A percentile compares a stretch with the other conserved stretches of the same genome.
These are phyloP conservation scores for Aspergillus quadricinctus DNA, from an alignment of 2,329 filamentous ascomycete species.

Conservation along the genomic window DNA sequence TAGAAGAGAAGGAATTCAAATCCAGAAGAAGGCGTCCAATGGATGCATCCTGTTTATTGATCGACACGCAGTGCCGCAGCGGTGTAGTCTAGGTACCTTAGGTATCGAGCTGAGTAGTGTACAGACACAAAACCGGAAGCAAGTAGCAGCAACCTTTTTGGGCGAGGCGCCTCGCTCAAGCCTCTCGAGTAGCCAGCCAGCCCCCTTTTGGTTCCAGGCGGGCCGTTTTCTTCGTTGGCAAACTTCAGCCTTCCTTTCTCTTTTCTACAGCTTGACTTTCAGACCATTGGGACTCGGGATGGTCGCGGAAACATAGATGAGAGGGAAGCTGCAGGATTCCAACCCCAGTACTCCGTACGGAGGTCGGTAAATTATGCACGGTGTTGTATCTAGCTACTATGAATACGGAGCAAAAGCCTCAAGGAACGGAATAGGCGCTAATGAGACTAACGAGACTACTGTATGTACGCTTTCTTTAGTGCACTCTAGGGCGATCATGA, in stretches of 20 bases:
- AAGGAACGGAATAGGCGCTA: not conserved
- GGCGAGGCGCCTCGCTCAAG: not conserved
- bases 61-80: not conserved
- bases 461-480: not conserved
- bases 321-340: not conserved
- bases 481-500: not conserved
- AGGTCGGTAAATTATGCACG: not conserved
- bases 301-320: not conserved
- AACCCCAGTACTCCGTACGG: not conserved
- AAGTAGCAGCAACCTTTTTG: not conserved
- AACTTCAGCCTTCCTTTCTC: not conserved
- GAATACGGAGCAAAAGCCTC: not conserved
- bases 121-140: too few relatives aligned
- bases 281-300: not conserved
- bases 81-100: not conserved
- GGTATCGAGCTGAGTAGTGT: too few relatives aligned
- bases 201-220: not conserved
- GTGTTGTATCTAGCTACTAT: too few relatives aligned
- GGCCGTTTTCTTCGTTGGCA: not conserved
- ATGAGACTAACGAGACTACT: not conserved
- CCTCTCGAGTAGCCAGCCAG: not conserved
- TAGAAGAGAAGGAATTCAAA: not conserved
- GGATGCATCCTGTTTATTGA: not conserved
- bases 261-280: not conserved
- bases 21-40: not conserved